Base-by-base conservation (phyloP, 306 rosid genomes). In the Sicyos baderoa region DNA sequence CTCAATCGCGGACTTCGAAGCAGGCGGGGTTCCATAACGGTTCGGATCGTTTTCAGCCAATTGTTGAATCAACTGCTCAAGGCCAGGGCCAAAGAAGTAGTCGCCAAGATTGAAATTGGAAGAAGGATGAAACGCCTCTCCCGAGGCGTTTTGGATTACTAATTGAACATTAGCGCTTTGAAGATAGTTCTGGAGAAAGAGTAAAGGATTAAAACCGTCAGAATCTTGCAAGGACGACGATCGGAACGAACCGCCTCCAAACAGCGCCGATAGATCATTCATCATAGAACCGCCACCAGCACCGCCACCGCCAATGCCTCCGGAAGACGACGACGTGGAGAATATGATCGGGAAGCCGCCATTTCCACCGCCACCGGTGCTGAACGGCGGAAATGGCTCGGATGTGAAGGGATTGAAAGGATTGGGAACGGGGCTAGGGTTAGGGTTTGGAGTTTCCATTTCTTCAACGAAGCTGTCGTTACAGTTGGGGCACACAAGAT, bases 41-140 rank as follows among this genome's bases (percentile, higher is more conserved):
- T 83, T 91, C 0, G 97, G 97, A 72, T 91, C 97, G 23, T 91
- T 91, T 84, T 91, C 97, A 1, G 97, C 95, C 1, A 91, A 88
- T 47, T 91, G 97, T 64, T 91, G 97, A 75, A 91, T 91, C 84
- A 91, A 85, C 75, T 91, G 91, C 86, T 91, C 97, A 9, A 91
- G 95, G 0, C 97, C 97, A 0, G 96, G 91, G 5, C 97, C 96
- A 11, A 91, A 88, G 78, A 91, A 91, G 83, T 91, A 91, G 71
- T 91, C 97, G 2, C 97, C 97, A 0, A 82, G 84, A 68, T 85
- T 91, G 59, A 76, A 74, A 74, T 90, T 90, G 1, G 83, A 29
- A 0, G 88, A 80, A 6, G 82, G 69, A 13, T 88, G 89, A 21
- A 84, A 72, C 3, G 85, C 78, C 44, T 88, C 97, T 9, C 87